Base-by-base conservation (phyloP, 2,329 filamentous ascomycete species). In the Apiospora saccharicola region DNA sequence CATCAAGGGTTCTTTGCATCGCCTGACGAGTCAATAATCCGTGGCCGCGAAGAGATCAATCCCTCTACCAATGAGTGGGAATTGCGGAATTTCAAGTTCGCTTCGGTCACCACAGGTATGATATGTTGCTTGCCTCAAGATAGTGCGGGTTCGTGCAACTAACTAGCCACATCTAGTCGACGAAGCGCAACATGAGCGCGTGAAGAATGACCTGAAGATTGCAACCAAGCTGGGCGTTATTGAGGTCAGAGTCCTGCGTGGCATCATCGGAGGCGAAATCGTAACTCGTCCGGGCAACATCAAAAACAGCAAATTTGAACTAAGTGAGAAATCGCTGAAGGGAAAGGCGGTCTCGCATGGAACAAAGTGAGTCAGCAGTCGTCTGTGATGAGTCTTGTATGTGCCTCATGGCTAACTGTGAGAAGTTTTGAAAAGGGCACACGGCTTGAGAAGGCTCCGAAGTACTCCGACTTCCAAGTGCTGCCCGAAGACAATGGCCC, bases 271-370 rank as follows among this genome's bases (percentile, higher is more conserved):
- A 12, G 61, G 57, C 16, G 24, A 1, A 19, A 3, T 0, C 6
- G 13, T 19, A 6, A 8, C 10, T 26, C 34, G 68, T 34, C 26
- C 16, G 6, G n/a, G 30, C 34, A 34, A 43, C 19, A 46, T 69
- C 64, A 41, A 44, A 6, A n/a, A 49, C 26, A 67, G 26, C 14
- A 30, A 67, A 4, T 72, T 74, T 8, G 77, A 80, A 70, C 74
- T 83, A 1, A 74, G 81, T 0, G 81, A 83, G 61, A 79, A 82
- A 71, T 77, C 81, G 0, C 74, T 83, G 4, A 82, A 83, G 46
- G 81, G 81, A 10, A 78, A 76, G 67, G 77, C 78, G 0, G 72
- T 82, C 10, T 82, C 80, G 0, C 81, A 83, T 46, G 79, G 79
- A 5, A 80, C 80, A 19, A 75, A 69, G 81, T 82, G 72, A 72